Conservation (phyloP, 352 stramenopile species). For the Albugo candida region DNA sequence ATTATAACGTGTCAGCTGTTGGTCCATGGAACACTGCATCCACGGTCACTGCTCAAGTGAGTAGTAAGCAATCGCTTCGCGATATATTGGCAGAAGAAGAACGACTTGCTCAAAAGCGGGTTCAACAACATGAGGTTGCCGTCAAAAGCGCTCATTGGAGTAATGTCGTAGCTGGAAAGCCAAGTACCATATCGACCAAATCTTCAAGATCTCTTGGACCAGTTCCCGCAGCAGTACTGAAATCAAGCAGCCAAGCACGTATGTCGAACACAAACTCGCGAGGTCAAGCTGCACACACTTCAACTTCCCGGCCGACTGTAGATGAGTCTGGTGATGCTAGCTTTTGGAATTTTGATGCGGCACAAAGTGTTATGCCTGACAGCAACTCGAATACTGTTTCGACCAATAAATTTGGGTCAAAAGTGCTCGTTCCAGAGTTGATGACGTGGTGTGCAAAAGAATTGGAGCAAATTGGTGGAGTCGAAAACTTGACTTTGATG, state of each 20-base stretch:
- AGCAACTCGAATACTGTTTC: not conserved
- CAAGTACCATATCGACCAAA: constrained; percentile 23
- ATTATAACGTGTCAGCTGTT: not conserved
- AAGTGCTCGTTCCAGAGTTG: constrained; percentile 18
- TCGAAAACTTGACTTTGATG: constrained; percentile 69
- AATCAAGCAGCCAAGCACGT: constrained; percentile 18
- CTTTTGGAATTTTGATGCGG: constrained; percentile 11
- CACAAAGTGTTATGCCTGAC: constrained; percentile 12
- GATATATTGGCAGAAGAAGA: constrained; percentile 73
- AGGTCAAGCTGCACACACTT: too few relatives aligned
- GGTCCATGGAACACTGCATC: constrained; percentile 26
- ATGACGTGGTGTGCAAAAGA: constrained; percentile 66
- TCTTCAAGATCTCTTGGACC: constrained; percentile 32
- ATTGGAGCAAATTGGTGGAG: constrained; percentile 49
- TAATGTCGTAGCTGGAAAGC: constrained; percentile 63
- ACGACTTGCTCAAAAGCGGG: constrained; percentile 41
- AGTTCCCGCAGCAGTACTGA: constrained; percentile 61
- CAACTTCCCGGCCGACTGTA: not conserved
- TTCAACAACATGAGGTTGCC: constrained; percentile 22
- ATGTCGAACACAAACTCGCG: not conserved
- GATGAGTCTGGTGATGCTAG: not conserved
- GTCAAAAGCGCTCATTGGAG: constrained; percentile 50
- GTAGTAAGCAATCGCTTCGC: constrained; percentile 48
- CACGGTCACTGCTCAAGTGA: constrained; percentile 12
- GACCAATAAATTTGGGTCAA: not conserved